A percentile compares a stretch with the other conserved stretches of the same genome.
Evolutionary conservation across 169 alveolate genomes (phyloP).

Genomic region (Babesia bigemina): DNA sequence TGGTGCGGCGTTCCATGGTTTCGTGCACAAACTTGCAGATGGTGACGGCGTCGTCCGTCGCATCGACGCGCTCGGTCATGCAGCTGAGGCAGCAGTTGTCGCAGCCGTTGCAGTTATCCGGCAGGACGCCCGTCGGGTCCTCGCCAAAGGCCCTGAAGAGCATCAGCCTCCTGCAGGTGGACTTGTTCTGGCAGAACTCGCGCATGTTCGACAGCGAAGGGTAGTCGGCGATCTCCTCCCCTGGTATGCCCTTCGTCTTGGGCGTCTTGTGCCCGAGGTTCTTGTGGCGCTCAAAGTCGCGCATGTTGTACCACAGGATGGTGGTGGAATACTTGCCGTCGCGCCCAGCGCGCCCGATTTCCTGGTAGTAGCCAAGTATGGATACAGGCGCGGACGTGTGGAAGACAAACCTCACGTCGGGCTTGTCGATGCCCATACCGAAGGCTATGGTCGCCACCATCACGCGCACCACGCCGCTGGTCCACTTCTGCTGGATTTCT

Average conservation of each 20-base stretch:
- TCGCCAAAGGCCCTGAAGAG: conserved; percentile 64
- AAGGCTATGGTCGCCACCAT: conserved; percentile 99
- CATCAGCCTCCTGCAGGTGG: conserved; percentile 54
- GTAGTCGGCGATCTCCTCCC: conserved; percentile 8
- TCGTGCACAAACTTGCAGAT: conserved; percentile 43
- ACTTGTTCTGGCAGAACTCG: conserved; percentile 60
- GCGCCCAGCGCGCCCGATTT: conserved; percentile 99
- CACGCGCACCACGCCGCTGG: conserved; percentile 88
- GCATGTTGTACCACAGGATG: conserved; percentile 75
- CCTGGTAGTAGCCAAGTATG: conserved; percentile 92
- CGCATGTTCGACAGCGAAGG: conserved; percentile 36
- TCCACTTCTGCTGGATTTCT: conserved; percentile 88
- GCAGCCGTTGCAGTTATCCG: conserved; percentile 45
- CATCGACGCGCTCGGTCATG: conserved; percentile 43
- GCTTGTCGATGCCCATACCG: conserved; percentile 99
- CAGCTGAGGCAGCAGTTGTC: conserved; percentile 60
- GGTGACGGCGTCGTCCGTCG: conserved; percentile 44
- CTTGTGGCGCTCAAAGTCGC: conserved; percentile 74
- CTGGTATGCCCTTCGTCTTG: not conserved
- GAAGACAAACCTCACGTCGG: conserved; percentile 94
- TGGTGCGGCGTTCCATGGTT: conserved; percentile 28
- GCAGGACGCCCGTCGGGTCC: conserved; percentile 33
- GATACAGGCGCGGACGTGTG: conserved; percentile 95
- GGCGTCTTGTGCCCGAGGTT: conserved; percentile 33
- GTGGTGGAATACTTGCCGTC: conserved; percentile 89